These are phyloP conservation scores for Talaromyces sp. DNA, from an alignment of 2,329 filamentous ascomycete species.

Conservation along the genomic window DNA sequence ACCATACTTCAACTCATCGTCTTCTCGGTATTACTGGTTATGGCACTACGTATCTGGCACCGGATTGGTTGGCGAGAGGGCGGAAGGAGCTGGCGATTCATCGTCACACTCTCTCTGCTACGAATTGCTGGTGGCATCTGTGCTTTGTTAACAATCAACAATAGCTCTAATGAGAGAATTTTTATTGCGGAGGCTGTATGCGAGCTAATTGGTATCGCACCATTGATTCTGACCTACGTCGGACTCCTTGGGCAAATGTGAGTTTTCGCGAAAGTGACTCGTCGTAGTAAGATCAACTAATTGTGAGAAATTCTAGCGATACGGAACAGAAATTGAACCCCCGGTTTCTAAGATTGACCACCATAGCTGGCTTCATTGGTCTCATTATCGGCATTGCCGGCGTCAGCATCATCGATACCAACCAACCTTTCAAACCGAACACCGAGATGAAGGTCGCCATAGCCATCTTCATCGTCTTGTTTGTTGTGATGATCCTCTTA, in stretches of 20 bases:
- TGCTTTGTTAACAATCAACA: neutral
- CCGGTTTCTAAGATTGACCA: neutral
- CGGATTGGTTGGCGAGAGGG: neutral
- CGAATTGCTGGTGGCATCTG: neutral
- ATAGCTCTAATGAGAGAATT: neutral
- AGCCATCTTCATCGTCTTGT: neutral
- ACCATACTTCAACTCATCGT: neutral
- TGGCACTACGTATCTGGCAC: neutral
- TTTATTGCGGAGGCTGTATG: neutral
- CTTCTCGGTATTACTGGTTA: neutral
- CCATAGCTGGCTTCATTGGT: neutral
- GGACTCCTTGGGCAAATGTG: neutral
- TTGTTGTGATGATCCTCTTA: neutral
- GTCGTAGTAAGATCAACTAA: neutral
- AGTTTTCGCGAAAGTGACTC: neutral
- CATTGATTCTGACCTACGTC: neutral
- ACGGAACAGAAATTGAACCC: neutral
- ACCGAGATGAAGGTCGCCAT: neutral
- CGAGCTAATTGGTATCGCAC: neutral
- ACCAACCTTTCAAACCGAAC: neutral
- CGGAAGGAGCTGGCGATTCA: neutral
- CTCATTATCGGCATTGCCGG: neutral
- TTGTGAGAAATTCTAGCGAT: neutral
- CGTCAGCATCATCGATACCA: neutral
- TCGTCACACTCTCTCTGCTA: neutral